Base-by-base conservation (phyloP, 768 basidiomycete genomes). In the Suillus decipiens region DNA sequence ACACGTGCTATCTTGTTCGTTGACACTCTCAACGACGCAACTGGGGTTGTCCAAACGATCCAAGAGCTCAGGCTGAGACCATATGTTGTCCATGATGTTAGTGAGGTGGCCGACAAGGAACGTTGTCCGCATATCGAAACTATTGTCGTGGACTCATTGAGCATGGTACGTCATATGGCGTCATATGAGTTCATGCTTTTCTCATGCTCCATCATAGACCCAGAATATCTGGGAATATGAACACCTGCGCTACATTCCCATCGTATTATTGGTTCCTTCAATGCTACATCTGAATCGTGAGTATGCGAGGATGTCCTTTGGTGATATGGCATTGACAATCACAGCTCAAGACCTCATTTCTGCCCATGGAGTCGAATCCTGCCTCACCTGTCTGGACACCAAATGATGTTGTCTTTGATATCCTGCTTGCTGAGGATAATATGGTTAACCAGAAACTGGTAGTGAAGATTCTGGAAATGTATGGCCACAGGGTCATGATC, bases 351-450 rank as follows among this genome's bases (percentile, higher is more conserved):
- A 98, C 70, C 86, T 99, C 43, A 89, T 98, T 58, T 92, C 95
- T 2, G 96, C 97, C 0, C 83, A n/a, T 99, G 58, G 97, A 99
- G 74, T 92, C 92, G 54, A 96, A 95, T 77, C 94, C 95, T n/a
- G 90, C 95, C 67, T 92, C 90, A 64, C 92, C 93, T 0, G 90
- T 92, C 10, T 86, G 91, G 12, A 88, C 89, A 1, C 89, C 92
- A 28, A 96, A 89, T 72, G 93, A 96, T 69, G 84, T 92, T 28
- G 84, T 88, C 3, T 95, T 93, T 76, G 93, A 94, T 73, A 96
- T 99, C 67, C 84, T 99, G 34, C 85, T 99, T 17, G 97, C 97
- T 0, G 97, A 99, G 74, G 97, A 99, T 74, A 99, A 97, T 71
- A 78, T 95, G 67, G 94, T 96, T 61, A 95, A 96, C 75, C 94